A percentile compares a stretch with the other conserved stretches of the same genome.
Conservation (phyloP, 208 protist genomes). For the Crithidia brevicula region DNA sequence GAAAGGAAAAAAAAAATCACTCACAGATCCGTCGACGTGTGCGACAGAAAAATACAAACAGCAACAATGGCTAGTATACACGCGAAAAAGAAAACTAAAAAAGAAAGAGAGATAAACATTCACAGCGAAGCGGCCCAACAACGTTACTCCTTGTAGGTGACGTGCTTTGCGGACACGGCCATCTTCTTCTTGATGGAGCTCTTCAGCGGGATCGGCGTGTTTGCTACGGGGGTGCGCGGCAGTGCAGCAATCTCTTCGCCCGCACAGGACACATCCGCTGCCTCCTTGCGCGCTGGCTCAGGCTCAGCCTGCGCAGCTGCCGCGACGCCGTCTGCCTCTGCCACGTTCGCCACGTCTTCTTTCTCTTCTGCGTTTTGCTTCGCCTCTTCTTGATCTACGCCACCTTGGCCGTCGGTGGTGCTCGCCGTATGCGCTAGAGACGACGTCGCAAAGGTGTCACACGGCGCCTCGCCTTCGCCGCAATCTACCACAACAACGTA, state of each 20-base stretch:
- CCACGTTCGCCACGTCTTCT: too few relatives aligned
- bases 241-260: too few relatives aligned
- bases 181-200: constrained; percentile 34
- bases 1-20: too few relatives aligned
- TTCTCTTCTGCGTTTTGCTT: too few relatives aligned
- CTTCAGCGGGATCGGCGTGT: constrained; percentile 20
- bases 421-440: neutral
- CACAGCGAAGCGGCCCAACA: too few relatives aligned
- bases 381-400: too few relatives aligned
- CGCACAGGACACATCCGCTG: too few relatives aligned
- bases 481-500: constrained; percentile 83
- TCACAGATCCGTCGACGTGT: too few relatives aligned
- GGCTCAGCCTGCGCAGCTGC: neutral
- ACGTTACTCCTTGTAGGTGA: constrained; percentile 36
- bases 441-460: neutral
- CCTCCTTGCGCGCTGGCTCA: too few relatives aligned
- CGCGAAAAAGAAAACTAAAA: neutral
- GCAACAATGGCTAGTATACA: neutral
- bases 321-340: neutral
- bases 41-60: neutral
- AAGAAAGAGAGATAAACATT: neutral
- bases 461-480: constrained; percentile 43
- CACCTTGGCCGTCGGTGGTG: neutral
- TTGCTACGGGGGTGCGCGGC: too few relatives aligned
- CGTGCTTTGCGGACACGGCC: constrained; percentile 31